Conservation (phyloP, 352 stramenopile species). For the Saprolegnia diclina region DNA sequence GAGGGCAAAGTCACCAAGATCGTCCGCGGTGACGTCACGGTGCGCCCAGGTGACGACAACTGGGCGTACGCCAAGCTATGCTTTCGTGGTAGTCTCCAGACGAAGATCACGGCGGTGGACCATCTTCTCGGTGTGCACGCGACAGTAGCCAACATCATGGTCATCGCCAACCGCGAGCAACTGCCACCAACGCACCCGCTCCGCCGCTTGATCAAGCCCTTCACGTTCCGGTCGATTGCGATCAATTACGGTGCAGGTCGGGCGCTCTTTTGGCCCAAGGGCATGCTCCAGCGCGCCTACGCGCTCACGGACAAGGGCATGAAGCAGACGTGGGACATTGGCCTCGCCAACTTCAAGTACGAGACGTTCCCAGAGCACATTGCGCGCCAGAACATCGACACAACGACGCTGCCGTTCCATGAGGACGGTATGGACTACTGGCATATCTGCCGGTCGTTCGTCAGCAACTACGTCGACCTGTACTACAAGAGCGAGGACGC, state of each 20-base stretch:
- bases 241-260: conserved; percentile 23
- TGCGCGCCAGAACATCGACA: conserved; percentile 23
- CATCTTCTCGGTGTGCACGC: conserved; percentile 21
- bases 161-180: conserved; percentile 8
- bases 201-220: conserved; percentile 20
- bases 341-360: conserved; percentile 17
- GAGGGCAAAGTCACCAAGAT: conserved; percentile 25
- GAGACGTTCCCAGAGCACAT: conserved; percentile 16
- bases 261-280: conserved; percentile 25
- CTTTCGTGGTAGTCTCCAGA: conserved; percentile 15
- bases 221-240: conserved; percentile 18
- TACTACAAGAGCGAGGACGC: conserved; percentile 13
- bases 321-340: conserved; percentile 25
- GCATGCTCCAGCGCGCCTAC: conserved; percentile 25
- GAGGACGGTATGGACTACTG: conserved; percentile 27
- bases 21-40: conserved; percentile 12
- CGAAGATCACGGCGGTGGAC: conserved; percentile 26
- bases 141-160: conserved; percentile 23
- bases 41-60: neutral
- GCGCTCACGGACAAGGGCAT: conserved; percentile 13
- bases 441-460: conserved; percentile 17
- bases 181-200: conserved; percentile 17
- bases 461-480: conserved; percentile 23
- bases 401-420: conserved; percentile 20
- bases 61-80: conserved; percentile 24